These are phyloP conservation scores for Colletotrichum melonis DNA, from an alignment of 2,329 filamentous ascomycete genomes.

Conservation along the genomic window DNA sequence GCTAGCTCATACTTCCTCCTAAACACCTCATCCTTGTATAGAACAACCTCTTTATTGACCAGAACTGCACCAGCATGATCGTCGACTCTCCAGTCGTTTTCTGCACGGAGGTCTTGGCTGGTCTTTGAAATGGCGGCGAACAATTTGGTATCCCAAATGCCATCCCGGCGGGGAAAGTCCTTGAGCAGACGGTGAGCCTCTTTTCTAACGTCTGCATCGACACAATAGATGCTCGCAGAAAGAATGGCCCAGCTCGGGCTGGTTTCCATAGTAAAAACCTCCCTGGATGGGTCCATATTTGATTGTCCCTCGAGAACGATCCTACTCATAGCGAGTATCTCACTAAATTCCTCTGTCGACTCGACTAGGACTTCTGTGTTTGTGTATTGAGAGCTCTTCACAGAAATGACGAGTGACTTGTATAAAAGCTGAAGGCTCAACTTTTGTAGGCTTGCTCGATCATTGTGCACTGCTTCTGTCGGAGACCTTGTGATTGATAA, in stretches of 20 bases:
- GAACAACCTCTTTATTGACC: conserved; percentile 1
- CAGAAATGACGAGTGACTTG: conserved; percentile 9
- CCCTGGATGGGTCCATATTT: neutral
- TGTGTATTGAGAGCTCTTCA: conserved; percentile 7
- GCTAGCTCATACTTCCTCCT: neutral
- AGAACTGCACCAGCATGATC: neutral
- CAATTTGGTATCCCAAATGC: conserved; percentile 54
- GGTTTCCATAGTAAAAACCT: conserved; percentile 26
- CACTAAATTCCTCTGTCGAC: neutral
- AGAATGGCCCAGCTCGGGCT: conserved; percentile 51
- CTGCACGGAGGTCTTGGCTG: neutral
- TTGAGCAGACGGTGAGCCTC: conserved; percentile 54
- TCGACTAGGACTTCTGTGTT: neutral
- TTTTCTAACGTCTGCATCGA: conserved; percentile 48
- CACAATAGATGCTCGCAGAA: conserved; percentile 52
- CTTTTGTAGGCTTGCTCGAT: neutral
- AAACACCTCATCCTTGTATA: neutral
- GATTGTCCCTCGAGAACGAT: neutral
- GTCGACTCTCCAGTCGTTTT: too few relatives aligned
- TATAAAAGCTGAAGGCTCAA: conserved; percentile 4
- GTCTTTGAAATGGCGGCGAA: conserved; percentile 41
- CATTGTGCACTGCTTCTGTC: neutral
- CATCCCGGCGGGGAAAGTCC: conserved; percentile 55
- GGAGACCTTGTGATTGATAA: neutral
- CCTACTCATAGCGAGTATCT: conserved; percentile 1